These are phyloP conservation scores for Escallonia rubra DNA, from an alignment of 129 eudicot genomes.

Conservation along the genomic window DNA sequence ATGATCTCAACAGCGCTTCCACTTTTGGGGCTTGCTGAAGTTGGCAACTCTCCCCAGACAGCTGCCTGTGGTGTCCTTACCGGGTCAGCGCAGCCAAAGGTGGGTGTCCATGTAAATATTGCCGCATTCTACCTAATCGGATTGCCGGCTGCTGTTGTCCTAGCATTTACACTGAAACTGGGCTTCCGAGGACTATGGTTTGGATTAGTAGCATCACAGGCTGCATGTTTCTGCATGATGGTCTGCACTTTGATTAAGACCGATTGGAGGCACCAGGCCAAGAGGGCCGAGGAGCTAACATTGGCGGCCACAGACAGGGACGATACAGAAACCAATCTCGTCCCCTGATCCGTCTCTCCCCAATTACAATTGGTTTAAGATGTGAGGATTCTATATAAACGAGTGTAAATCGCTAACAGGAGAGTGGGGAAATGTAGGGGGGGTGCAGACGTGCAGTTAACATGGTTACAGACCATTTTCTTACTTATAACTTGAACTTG, in stretches of 20 bases:
- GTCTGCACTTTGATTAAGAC: conserved; percentile 50
- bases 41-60: conserved; percentile 78
- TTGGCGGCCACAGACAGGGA: conserved; percentile 31
- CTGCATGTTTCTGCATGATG: conserved; percentile 60
- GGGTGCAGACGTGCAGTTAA: background rate
- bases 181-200: conserved; percentile 83
- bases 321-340: conserved; percentile 46
- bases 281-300: conserved; percentile 72
- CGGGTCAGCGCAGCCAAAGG: conserved; percentile 78
- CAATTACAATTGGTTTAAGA: background rate
- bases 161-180: conserved; percentile 46
- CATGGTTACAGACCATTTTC: background rate
- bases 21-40: conserved; percentile 60
- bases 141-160: conserved; percentile 48
- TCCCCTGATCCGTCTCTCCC: conserved; percentile 20
- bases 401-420: conserved; percentile 20
- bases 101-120: conserved; percentile 59
- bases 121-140: conserved; percentile 79
- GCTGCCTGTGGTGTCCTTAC: conserved; percentile 72
- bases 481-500: background rate
- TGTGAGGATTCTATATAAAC: background rate
- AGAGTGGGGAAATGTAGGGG: background rate
- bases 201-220: conserved; percentile 73
- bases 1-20: conserved; percentile 56
- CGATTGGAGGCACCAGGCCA: conserved; percentile 72